Conservation (phyloP, 345 rosid species). For the Kernera saxatilis region DNA sequence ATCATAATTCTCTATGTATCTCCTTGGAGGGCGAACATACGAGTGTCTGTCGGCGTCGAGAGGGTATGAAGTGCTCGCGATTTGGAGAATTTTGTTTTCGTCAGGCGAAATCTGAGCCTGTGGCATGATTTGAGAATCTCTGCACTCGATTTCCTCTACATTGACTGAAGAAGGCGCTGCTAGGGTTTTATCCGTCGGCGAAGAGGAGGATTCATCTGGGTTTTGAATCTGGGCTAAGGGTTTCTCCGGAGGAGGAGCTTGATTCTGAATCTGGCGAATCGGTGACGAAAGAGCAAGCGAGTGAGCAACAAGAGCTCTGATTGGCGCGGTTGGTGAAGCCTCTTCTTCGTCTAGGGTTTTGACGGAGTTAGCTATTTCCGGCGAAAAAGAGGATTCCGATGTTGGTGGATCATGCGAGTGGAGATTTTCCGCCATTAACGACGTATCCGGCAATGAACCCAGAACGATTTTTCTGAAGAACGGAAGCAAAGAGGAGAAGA, state of each 20-base stretch:
- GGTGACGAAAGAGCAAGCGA: conserved; percentile 15
- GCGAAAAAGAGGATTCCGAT: neutral
- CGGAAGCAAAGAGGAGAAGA: neutral
- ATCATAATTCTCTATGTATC: neutral
- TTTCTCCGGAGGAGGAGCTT: neutral
- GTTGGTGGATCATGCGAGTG: neutral
- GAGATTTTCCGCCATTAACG: conserved; percentile 4
- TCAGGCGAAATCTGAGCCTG: conserved; percentile 1
- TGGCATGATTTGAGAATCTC: neutral
- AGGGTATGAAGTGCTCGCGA: neutral
- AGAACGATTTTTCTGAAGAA: neutral
- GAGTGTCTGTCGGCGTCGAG: neutral
- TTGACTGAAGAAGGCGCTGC: neutral
- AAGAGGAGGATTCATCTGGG: neutral
- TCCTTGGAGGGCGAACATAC: neutral
- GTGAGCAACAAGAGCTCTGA: neutral
- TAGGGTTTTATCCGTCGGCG: conserved; percentile 11
- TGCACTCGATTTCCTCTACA: neutral
- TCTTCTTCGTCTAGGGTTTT: conserved; percentile 17
- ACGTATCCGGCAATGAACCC: neutral
- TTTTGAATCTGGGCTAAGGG: neutral
- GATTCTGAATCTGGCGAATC: conserved; percentile 8
- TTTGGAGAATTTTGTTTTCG: neutral
- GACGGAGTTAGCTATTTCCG: neutral
- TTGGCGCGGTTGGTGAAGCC: conserved; percentile 20